These are phyloP conservation scores for Ophiobolus disseminans DNA, from an alignment of 2,329 filamentous ascomycete genomes.

Conservation along the genomic window DNA sequence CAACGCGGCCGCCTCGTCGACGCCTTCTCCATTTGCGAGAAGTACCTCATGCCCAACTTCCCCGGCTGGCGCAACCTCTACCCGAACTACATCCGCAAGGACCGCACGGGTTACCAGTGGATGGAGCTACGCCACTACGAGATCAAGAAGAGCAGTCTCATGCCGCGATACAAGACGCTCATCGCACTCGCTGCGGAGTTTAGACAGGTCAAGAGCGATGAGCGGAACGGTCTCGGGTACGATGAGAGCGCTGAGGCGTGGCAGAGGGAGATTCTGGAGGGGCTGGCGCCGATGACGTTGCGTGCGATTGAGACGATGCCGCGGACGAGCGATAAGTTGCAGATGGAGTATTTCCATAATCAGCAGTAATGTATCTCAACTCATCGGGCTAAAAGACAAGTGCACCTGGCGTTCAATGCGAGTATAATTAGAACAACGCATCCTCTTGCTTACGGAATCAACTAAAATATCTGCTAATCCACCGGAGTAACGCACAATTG, in stretches of 20 bases:
- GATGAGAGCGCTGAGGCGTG: conserved; percentile 27
- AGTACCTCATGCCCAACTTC: conserved; percentile 78
- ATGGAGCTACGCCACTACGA: conserved; percentile 40
- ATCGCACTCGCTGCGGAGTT: conserved; percentile 51
- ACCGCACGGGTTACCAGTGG: conserved; percentile 30
- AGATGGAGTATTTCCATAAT: conserved; percentile 33
- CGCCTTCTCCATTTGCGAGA: conserved; percentile 78
- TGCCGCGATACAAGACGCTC: conserved; percentile 54
- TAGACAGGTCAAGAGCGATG: conserved; percentile 43
- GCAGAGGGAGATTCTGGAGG: conserved; percentile 39
- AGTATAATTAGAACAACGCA: not conserved
- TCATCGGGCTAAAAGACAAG: not conserved
- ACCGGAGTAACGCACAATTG: too few relatives aligned
- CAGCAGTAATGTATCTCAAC: conserved; percentile 11
- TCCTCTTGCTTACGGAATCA: not conserved
- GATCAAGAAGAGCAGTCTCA: conserved; percentile 29
- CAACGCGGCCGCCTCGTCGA: conserved; percentile 64
- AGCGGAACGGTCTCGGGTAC: conserved; percentile 40
- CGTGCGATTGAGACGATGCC: conserved; percentile 56
- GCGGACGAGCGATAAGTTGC: conserved; percentile 39
- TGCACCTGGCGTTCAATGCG: not conserved
- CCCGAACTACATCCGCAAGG: conserved; percentile 32
- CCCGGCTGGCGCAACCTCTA: conserved; percentile 67
- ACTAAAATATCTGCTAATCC: too few relatives aligned
- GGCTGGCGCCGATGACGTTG: conserved; percentile 49